Conservation (phyloP, 2,329 filamentous ascomycete genomes). For the Trichoderma atroviride region DNA sequence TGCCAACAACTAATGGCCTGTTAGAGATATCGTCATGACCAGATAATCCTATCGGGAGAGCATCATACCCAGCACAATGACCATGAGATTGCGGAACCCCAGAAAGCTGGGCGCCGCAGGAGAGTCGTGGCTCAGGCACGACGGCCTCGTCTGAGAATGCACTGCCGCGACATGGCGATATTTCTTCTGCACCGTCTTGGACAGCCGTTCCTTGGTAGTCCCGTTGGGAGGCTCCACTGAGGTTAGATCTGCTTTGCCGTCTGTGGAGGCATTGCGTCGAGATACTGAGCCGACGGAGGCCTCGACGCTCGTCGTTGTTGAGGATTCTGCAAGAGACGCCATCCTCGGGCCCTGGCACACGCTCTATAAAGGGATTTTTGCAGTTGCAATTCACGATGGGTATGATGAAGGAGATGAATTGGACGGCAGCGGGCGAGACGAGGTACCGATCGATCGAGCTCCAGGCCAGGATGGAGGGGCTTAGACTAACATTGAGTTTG, state of each 20-base stretch:
- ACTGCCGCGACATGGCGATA: slow-evolving; percentile 92
- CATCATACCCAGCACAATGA: slow-evolving; percentile 77
- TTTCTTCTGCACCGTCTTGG: slow-evolving; percentile 52
- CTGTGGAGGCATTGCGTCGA: slow-evolving; percentile 30
- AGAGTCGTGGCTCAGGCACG: slow-evolving; percentile 85
- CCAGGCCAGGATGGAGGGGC: slow-evolving; percentile 14
- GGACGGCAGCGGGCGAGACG: background rate
- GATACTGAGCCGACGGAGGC: slow-evolving; percentile 36
- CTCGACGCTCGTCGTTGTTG: slow-evolving; percentile 44
- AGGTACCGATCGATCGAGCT: slow-evolving; percentile 21
- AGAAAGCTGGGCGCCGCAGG: slow-evolving; percentile 77
- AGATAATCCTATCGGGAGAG: background rate
- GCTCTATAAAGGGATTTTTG: background rate
- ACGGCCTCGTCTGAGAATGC: slow-evolving; percentile 71
- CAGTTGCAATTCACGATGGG: background rate
- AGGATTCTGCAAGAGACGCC: slow-evolving; percentile 44
- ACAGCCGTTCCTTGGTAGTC: slow-evolving; percentile 32
- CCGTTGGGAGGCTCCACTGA: slow-evolving; percentile 33
- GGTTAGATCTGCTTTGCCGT: slow-evolving; percentile 33
- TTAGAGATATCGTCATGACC: slow-evolving; percentile 25
- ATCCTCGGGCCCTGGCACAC: slow-evolving; percentile 1
- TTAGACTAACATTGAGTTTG: slow-evolving; percentile 15
- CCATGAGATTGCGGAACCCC: slow-evolving; percentile 95
- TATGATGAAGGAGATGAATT: background rate
- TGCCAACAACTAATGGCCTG: slow-evolving; percentile 73